phyloP scores from a whole-genome alignment of 345 rosid genomes.

The Anacardium occidentale region DNA sequence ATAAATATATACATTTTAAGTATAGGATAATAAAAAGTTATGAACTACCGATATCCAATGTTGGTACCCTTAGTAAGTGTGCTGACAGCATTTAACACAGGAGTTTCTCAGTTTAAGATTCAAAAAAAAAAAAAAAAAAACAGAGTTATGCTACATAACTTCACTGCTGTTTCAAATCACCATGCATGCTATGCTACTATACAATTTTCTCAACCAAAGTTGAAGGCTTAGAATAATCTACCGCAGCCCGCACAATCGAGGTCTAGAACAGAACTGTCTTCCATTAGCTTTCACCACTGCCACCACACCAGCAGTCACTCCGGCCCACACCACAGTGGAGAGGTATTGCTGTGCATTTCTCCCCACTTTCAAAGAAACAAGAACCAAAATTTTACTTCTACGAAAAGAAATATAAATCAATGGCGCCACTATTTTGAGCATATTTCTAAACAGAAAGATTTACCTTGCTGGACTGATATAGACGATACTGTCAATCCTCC shows the following conservation, averaged over 20 bases:
- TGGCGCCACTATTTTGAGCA: background rate
- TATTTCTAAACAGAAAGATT: background rate
- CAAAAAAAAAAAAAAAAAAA: no score
- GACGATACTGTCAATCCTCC: conserved; percentile 89
- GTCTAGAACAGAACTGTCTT: conserved; percentile 85
- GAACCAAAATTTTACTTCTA: background rate
- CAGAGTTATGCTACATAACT: no score
- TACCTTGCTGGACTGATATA: conserved; percentile 88
- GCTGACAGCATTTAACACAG: no score
- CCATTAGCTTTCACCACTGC: conserved; percentile 85
- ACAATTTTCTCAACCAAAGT: background rate
- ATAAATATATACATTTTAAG: no score
- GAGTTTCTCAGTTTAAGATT: no score
- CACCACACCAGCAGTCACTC: conserved; percentile 84
- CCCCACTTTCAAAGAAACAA: conserved; percentile 46
- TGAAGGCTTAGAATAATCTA: conserved; percentile 24
- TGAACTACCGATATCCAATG: no score
- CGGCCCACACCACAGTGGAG: conserved; percentile 72
- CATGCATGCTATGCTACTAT: background rate
- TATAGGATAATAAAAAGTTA: no score
- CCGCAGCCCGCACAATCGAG: conserved; percentile 82
- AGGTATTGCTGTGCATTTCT: conserved; percentile 70
- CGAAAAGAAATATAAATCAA: background rate
- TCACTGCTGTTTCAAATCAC: background rate
- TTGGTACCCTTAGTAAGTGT: no score